Conservation (phyloP, 352 stramenopile species). For the Aphanomyces astaci region DNA sequence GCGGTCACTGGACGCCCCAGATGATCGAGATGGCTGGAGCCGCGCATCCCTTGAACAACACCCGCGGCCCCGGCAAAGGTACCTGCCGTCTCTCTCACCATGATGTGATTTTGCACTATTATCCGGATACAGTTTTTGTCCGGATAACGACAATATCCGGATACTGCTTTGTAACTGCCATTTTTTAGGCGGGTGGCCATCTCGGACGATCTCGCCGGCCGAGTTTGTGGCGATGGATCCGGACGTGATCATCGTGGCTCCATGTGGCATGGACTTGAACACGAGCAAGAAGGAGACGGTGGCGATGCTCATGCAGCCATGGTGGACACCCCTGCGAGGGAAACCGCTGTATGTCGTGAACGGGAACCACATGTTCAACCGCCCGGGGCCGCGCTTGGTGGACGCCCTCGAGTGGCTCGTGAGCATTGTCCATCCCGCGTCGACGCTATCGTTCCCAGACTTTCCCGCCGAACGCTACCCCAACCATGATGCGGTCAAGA, state of each 20-base stretch:
- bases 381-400: constrained; percentile 20
- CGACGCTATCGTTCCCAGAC: background rate
- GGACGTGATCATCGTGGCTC: constrained; percentile 16
- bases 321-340: background rate
- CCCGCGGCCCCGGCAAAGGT: background rate
- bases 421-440: background rate
- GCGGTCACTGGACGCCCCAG: constrained; percentile 23
- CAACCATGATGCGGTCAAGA: background rate
- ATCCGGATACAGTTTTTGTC: too few species aligned
- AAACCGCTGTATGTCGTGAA: constrained; percentile 13
- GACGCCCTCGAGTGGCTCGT: constrained; percentile 23
- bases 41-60: constrained; percentile 8
- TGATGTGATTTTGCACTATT: too few species aligned
- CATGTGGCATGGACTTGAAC: constrained; percentile 14
- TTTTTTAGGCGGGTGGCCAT: background rate
- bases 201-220: background rate
- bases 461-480: constrained; percentile 9
- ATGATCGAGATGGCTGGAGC: constrained; percentile 20
- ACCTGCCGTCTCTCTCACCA: background rate
- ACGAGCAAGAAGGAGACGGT: constrained; percentile 3
- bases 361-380: constrained; percentile 24
- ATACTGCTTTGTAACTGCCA: too few species aligned
- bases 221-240: constrained; percentile 11
- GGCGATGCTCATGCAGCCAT: background rate
- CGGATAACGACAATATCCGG: too few species aligned